phyloP scores from a whole-genome alignment of 148 eudicot genomes.

The Camellia japonica region DNA sequence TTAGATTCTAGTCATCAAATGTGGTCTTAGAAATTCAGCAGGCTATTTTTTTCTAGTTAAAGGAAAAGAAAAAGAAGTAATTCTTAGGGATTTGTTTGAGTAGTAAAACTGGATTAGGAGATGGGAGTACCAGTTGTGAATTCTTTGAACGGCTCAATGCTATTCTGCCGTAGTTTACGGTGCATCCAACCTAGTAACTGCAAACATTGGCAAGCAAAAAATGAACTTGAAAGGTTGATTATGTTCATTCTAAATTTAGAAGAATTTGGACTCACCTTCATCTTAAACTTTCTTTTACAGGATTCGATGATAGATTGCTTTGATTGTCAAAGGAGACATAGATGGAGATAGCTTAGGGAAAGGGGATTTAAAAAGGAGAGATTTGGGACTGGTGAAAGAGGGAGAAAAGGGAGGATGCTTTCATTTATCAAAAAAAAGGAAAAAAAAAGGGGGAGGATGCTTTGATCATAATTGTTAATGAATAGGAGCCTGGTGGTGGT shows the following conservation, averaged over 20 bases:
- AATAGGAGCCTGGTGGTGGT: conserved; percentile 6
- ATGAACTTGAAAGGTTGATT: conserved; percentile 9
- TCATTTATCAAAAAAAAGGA: not conserved
- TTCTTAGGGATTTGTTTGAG: not conserved
- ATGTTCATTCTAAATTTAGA: not conserved
- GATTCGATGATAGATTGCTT: not conserved
- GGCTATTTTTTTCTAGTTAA: not conserved
- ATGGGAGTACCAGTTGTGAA: conserved; percentile 43
- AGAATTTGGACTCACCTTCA: conserved; percentile 36
- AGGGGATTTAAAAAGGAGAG: conserved; percentile 7
- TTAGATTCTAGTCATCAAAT: not conserved
- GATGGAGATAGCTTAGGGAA: conserved; percentile 7
- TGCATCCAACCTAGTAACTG: conserved; percentile 85
- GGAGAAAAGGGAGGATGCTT: conserved; percentile 15
- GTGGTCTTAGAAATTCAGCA: not conserved
- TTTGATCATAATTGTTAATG: conserved; percentile 4
- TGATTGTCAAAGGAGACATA: conserved; percentile 11
- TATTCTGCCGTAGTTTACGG: conserved; percentile 40
- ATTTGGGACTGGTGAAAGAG: conserved; percentile 3
- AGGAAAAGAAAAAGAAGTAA: not conserved
- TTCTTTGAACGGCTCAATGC: conserved; percentile 37
- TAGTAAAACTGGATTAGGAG: not conserved
- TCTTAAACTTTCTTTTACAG: conserved; percentile 20
- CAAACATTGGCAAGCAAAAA: conserved; percentile 25
- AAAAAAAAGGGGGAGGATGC: conserved; percentile 10